A percentile compares a stretch with the other conserved stretches of the same genome.
phyloP scores from a whole-genome alignment of 305 asterid species.

The Nicotiana rustica region DNA sequence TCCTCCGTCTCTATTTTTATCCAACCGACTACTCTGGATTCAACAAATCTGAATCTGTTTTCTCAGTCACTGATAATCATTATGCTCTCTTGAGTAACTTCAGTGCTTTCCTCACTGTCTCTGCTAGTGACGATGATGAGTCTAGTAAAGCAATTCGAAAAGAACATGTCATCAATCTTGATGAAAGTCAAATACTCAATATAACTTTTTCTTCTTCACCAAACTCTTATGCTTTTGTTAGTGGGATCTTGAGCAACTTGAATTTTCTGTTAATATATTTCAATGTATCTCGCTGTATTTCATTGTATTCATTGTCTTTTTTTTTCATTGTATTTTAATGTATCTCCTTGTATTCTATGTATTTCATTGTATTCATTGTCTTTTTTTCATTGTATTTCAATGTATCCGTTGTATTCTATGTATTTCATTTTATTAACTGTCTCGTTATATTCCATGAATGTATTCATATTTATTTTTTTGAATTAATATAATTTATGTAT shows the following conservation, averaged over 20 bases:
- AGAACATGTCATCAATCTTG: conserved; percentile 52
- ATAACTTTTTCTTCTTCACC: conserved; percentile 50
- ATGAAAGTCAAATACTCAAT: conserved; percentile 37
- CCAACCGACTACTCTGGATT: conserved; percentile 43
- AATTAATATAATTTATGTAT: no score
- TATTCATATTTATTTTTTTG: no score
- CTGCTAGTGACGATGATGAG: neutral
- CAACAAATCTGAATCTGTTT: conserved; percentile 40
- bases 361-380: no score
- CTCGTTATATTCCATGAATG: no score
- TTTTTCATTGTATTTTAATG: no score
- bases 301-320: no score
- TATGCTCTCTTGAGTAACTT: conserved; percentile 52
- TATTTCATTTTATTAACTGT: no score
- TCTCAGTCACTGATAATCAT: conserved; percentile 47
- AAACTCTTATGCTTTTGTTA: conserved; percentile 45
- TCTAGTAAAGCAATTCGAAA: conserved; percentile 30
- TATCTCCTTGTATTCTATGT: no score
- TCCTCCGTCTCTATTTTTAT: conserved; percentile 67
- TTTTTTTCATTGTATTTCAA: no score
- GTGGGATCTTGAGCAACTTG: conserved; percentile 45
- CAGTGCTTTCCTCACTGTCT: conserved; percentile 47
- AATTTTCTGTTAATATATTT: no score
- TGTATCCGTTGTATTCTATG: no score
- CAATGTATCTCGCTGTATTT: no score